These are phyloP conservation scores for Lanmaoa rubissima DNA, from an alignment of 768 basidiomycete genomes.

Conservation along the genomic window DNA sequence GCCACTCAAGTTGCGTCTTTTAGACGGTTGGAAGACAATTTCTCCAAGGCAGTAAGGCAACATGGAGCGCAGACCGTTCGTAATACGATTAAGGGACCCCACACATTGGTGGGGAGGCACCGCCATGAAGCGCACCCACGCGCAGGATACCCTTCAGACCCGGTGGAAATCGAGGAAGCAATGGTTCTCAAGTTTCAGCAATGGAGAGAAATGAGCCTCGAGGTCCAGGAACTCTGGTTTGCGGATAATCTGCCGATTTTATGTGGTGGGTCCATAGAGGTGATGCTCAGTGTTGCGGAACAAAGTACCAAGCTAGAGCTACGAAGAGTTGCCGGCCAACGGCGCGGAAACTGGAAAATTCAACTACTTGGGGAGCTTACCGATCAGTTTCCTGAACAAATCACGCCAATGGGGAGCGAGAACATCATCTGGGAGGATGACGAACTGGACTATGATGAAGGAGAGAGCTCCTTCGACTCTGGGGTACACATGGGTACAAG, in stretches of 20 bases:
- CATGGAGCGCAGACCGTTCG: conserved; percentile 6
- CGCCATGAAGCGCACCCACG: conserved; percentile 50
- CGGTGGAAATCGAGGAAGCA: conserved; percentile 46
- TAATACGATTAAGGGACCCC: conserved; percentile 27
- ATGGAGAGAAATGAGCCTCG: conserved; percentile 46
- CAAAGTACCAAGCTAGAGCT: conserved; percentile 25
- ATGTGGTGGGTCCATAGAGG: conserved; percentile 36
- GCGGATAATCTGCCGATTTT: conserved; percentile 36
- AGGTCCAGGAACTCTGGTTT: conserved; percentile 46
- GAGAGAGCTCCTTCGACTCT: conserved; percentile 28
- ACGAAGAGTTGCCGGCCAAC: conserved; percentile 17
- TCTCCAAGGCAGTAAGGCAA: conserved; percentile 33
- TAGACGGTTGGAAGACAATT: conserved; percentile 40
- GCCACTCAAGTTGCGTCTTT: conserved; percentile 72
- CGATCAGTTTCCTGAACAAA: conserved; percentile 3
- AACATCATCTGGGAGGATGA: conserved; percentile 20
- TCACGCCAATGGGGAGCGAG: conserved; percentile 8
- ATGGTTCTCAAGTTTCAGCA: conserved; percentile 56
- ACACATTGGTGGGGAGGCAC: conserved; percentile 49
- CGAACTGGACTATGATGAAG: conserved; percentile 16
- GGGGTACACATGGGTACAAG: conserved; percentile 22
- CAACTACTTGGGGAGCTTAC: conserved; percentile 24
- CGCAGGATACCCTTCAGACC: conserved; percentile 42
- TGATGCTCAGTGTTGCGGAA: conserved; percentile 27
- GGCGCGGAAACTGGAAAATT: conserved; percentile 31